Conservation (phyloP, 1,284 basidiomycete genomes). For the Tylopilus sp. region DNA sequence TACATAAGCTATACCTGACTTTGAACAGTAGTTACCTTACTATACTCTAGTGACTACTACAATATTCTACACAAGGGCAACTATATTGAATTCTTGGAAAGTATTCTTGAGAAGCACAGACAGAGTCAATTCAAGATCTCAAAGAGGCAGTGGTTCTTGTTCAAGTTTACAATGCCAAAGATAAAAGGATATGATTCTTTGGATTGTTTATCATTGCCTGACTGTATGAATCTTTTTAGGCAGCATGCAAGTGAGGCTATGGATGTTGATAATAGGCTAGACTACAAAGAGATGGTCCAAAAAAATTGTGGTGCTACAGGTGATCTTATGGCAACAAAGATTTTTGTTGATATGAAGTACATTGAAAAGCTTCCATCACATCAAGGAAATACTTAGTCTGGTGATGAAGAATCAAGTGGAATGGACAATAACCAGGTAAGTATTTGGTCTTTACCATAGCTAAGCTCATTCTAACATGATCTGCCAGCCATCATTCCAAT, state of each 20-base stretch:
- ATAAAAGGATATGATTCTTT: not conserved
- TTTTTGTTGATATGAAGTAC: not conserved
- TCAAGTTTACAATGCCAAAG: not conserved
- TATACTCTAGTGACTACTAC: too few relatives aligned
- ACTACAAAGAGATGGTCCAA: conserved; percentile 28
- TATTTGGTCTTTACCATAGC: not conserved
- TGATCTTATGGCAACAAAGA: not conserved
- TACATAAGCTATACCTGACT: too few relatives aligned
- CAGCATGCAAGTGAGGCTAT: conserved; percentile 11
- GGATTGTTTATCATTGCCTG: not conserved
- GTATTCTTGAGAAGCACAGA: conserved; percentile 19
- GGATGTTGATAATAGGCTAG: conserved; percentile 23
- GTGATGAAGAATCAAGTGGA: not conserved
- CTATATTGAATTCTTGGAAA: conserved; percentile 14
- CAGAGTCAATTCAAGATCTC: conserved; percentile 15
- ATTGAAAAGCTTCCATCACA: not conserved
- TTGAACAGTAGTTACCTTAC: too few relatives aligned
- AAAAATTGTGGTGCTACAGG: conserved; percentile 10
- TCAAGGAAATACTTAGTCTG: not conserved
- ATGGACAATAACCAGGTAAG: not conserved
- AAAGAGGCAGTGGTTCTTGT: not conserved
- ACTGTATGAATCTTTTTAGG: not conserved
- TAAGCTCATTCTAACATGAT: not conserved
- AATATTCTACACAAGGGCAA: too few relatives aligned
- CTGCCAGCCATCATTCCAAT: too few relatives aligned